A percentile compares a stretch with the other conserved stretches of the same genome.
phyloP scores from a whole-genome alignment of 2,329 filamentous ascomycete genomes.

The Neopestalotiopsis clavispora region DNA sequence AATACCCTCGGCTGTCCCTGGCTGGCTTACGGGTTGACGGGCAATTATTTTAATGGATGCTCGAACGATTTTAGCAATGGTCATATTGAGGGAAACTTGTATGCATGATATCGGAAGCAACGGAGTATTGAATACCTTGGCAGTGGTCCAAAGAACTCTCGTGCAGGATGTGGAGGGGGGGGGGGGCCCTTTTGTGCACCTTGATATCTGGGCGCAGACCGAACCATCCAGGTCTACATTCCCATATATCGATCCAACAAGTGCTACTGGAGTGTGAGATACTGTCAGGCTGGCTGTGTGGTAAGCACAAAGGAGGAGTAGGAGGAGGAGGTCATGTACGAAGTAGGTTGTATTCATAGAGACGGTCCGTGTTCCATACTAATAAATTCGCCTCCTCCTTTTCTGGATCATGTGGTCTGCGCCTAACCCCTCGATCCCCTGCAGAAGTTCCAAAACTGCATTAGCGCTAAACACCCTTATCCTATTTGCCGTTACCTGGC shows the following conservation, averaged over 20 bases:
- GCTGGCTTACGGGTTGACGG: not conserved
- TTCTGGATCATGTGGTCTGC: slow-evolving; percentile 14
- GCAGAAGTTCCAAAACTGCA: slow-evolving; percentile 15
- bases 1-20: slow-evolving; percentile 7
- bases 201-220: not conserved
- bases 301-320: not conserved
- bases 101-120: not conserved
- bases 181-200: not conserved
- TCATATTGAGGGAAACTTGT: not conserved
- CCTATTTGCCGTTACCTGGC: slow-evolving; percentile 10
- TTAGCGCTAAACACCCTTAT: slow-evolving; percentile 11
- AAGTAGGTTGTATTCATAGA: not conserved
- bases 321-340: not conserved
- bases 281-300: not conserved
- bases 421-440: slow-evolving; percentile 12
- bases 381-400: slow-evolving; percentile 14
- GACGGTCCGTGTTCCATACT: not conserved
- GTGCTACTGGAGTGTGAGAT: not conserved
- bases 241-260: not conserved
- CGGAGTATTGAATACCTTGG: not conserved
- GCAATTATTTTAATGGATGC: not conserved
- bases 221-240: not conserved
- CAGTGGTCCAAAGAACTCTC: not conserved
- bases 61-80: not conserved
- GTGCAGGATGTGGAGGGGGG: not conserved